phyloP scores from a whole-genome alignment of 345 rosid species.

The Moricandia arvensis region DNA sequence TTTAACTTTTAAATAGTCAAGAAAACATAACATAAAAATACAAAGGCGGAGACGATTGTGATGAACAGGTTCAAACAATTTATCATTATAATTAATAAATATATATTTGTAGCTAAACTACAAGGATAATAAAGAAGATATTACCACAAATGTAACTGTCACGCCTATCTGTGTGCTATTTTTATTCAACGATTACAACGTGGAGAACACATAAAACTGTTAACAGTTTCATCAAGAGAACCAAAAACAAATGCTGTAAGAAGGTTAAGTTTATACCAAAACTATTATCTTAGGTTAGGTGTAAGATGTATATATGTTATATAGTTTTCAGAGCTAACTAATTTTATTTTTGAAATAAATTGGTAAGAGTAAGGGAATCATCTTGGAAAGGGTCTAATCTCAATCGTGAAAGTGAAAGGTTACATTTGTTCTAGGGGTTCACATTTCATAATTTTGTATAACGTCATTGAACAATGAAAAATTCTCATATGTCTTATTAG shows the following conservation, averaged over 20 bases:
- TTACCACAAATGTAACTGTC: conserved; percentile 20
- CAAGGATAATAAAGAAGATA: conserved; percentile 1
- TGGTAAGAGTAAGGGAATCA: no score
- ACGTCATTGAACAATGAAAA: no score
- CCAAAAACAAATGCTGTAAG: neutral
- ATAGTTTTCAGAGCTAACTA: neutral
- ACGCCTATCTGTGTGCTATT: conserved; percentile 1
- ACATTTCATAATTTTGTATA: no score
- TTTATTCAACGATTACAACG: neutral
- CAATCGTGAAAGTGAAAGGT: no score
- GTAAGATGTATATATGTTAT: neutral
- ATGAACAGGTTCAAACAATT: neutral
- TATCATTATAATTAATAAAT: neutral
- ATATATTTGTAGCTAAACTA: neutral
- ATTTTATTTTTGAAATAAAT: neutral
- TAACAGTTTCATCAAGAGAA: neutral
- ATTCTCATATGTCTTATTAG: no score
- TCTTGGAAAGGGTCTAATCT: no score
- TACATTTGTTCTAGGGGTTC: no score
- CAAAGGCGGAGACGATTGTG: neutral
- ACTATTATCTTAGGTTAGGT: neutral
- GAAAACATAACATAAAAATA: conserved; percentile 1
- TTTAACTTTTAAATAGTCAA: neutral
- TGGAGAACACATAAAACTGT: neutral
- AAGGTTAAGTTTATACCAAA: neutral